These are phyloP conservation scores for Dujonia santamariae DNA, from an alignment of 1,139 yeast species.

Conservation along the genomic window DNA sequence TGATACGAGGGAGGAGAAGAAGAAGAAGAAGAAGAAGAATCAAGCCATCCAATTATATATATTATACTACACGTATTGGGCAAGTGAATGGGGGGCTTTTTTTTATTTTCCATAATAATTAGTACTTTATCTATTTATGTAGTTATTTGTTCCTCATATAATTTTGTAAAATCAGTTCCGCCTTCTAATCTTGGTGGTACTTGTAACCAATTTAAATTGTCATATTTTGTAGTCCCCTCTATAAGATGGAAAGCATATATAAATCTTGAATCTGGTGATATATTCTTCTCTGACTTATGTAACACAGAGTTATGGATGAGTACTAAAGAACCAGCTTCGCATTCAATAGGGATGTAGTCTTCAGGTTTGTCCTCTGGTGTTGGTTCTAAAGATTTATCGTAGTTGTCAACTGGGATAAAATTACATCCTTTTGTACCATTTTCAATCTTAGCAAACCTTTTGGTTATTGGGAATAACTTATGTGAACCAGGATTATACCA, in stretches of 20 bases:
- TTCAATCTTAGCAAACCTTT: constrained; percentile 59
- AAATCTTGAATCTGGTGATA: constrained; percentile 54
- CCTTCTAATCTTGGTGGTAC: constrained; percentile 62
- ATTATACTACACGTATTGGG: too few species aligned
- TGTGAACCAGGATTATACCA: constrained; percentile 77
- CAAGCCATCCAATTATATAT: too few species aligned
- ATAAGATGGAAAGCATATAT: constrained; percentile 82
- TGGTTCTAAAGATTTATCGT: constrained; percentile 12
- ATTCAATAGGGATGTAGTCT: constrained; percentile 52
- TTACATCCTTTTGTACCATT: constrained; percentile 52
- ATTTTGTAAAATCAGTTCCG: constrained; percentile 55
- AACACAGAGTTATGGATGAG: constrained; percentile 68
- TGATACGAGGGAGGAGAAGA: too few species aligned
- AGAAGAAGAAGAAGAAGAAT: too few species aligned
- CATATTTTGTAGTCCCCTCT: constrained; percentile 62
- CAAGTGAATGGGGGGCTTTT: too few species aligned
- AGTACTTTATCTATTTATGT: too few species aligned
- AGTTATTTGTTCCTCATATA: constrained; percentile 25
- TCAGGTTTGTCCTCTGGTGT: constrained; percentile 21
- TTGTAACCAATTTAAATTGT: constrained; percentile 70
- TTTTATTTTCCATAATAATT: too few species aligned
- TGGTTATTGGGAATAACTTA: constrained; percentile 51
- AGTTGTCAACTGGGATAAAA: constrained; percentile 31
- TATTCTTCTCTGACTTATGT: constrained; percentile 67
- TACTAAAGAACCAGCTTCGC: constrained; percentile 70